Conservation (phyloP, 306 rosid species). For the Pueraria montana region DNA sequence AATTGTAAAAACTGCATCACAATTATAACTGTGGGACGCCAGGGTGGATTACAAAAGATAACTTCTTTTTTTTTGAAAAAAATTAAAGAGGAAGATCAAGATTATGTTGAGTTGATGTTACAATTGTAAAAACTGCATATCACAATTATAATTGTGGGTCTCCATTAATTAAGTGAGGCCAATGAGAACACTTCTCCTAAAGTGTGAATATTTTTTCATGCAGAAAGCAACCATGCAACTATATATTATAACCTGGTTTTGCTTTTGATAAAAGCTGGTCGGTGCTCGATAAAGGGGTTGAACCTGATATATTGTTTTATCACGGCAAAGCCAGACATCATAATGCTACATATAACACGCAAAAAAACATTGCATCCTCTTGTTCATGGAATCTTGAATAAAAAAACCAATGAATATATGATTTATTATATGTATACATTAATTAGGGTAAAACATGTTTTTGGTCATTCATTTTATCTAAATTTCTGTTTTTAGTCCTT, state of each 20-base stretch:
- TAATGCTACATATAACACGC: slow-evolving; percentile 34
- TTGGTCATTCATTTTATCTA: no score
- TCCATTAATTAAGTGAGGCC: not conserved
- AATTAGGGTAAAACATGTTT: no score
- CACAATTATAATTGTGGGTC: slow-evolving; percentile 5
- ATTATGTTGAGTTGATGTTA: not conserved
- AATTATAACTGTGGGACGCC: not conserved
- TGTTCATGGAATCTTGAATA: not conserved
- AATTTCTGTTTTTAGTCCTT: no score
- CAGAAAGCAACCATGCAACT: slow-evolving; percentile 45
- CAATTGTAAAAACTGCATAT: not conserved
- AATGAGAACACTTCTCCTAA: slow-evolving; percentile 27
- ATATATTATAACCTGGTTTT: slow-evolving; percentile 11
- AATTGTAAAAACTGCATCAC: not conserved
- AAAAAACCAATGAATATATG: not conserved
- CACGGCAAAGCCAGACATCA: slow-evolving; percentile 17
- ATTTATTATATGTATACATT: not conserved
- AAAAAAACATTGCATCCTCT: not conserved
- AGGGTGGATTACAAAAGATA: not conserved
- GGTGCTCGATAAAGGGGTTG: slow-evolving; percentile 30
- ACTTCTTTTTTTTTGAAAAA: no score
- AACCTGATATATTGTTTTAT: not conserved
- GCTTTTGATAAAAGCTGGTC: slow-evolving; percentile 29
- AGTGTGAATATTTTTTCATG: slow-evolving; percentile 40
- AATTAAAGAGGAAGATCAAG: no score